Evolutionary conservation across 108 stramenopile species (phyloP).

Genomic region (Craspedostauros australis): DNA sequence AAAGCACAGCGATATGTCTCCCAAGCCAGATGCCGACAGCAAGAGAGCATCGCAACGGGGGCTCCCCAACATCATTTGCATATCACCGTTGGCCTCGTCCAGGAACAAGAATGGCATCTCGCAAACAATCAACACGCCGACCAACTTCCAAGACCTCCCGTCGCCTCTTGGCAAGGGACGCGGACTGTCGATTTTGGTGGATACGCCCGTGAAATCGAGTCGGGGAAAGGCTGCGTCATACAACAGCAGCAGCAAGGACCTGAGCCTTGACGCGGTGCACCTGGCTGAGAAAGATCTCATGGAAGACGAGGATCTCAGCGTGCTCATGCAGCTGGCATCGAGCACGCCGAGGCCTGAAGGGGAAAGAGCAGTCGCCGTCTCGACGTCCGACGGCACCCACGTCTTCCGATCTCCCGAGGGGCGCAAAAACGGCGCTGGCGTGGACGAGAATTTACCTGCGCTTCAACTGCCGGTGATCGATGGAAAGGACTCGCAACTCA

Average conservation of each 20-base stretch:
- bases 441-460: conserved; percentile 28
- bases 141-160: conserved; percentile 74
- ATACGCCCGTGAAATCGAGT: conserved; percentile 33
- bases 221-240: conserved; percentile 5
- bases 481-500: conserved; percentile 8
- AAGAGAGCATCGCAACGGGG: conserved; percentile 6
- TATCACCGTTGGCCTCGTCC: conserved; percentile 68
- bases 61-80: conserved; percentile 67
- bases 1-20: conserved; percentile 12
- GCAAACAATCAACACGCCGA: conserved; percentile 34
- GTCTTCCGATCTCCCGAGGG: conserved; percentile 29
- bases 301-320: conserved; percentile 83
- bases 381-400: conserved; percentile 10
- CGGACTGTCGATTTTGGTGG: conserved; percentile 24
- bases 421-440: conserved; percentile 9
- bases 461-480: conserved; percentile 49
- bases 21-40: conserved; percentile 21
- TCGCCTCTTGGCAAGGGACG: conserved; percentile 45
- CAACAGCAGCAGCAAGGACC: conserved; percentile 13
- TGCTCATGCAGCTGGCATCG: conserved; percentile 70
- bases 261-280: conserved; percentile 56
- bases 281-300: conserved; percentile 67
- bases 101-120: conserved; percentile 18
- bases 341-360: conserved; percentile 36
- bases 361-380: conserved; percentile 5